Percentiles rank a stretch among this genome's conserved stretches.
Conservation (phyloP, 345 rosid genomes). For the Ricinus communis region DNA sequence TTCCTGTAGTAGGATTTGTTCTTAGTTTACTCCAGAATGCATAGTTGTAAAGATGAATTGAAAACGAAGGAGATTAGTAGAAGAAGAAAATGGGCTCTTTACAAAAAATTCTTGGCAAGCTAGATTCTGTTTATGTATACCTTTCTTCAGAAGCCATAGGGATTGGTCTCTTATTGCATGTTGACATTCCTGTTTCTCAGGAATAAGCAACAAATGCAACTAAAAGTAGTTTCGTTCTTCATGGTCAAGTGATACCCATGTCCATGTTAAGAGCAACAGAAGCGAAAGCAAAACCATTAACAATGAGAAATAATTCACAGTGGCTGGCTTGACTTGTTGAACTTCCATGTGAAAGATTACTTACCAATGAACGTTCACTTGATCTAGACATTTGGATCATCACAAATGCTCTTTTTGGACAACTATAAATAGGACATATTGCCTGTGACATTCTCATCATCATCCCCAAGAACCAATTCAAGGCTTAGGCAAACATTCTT, state of each 20-base stretch:
- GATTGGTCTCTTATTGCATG: too few relatives aligned
- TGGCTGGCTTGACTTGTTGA: not conserved
- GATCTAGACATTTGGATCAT: not conserved
- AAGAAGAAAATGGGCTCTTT: too few relatives aligned
- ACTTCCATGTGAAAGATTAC: conserved; percentile 7
- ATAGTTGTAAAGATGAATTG: too few relatives aligned
- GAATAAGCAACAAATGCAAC: too few relatives aligned
- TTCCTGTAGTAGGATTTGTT: too few relatives aligned
- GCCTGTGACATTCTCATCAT: not conserved
- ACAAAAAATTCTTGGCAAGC: too few relatives aligned
- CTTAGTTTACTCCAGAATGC: too few relatives aligned
- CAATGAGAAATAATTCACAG: not conserved
- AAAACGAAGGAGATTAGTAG: too few relatives aligned
- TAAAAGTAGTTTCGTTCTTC: not conserved
- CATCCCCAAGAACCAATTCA: not conserved
- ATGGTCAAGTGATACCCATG: not conserved
- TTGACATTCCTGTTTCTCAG: too few relatives aligned
- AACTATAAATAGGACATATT: conserved; percentile 23
- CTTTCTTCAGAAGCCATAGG: too few relatives aligned
- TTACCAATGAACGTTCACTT: not conserved
- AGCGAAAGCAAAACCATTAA: not conserved
- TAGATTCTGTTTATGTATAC: too few relatives aligned
- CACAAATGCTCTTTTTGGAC: not conserved
- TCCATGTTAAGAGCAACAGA: conserved; percentile 19
- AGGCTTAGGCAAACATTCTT: too few relatives aligned